Percentiles rank a stretch among this genome's conserved stretches.
Evolutionary conservation across 208 protist species (phyloP).

Genomic region (Leishmania major): DNA sequence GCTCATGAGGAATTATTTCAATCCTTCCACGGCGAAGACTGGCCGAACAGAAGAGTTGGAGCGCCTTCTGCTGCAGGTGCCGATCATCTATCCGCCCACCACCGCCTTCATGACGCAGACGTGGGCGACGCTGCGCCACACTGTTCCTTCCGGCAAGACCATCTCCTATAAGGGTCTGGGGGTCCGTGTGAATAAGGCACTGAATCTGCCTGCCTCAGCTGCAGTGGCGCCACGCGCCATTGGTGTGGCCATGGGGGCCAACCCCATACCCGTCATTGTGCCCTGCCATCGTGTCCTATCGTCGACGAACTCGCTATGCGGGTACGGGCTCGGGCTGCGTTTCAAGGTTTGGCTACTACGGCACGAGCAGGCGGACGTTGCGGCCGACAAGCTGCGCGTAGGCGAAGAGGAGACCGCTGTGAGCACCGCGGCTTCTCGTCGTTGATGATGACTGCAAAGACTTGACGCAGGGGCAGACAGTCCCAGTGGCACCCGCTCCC

Average conservation of each 20-base stretch:
- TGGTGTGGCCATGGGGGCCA: constrained; percentile 60
- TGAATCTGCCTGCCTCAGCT: background rate
- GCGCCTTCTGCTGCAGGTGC: constrained; percentile 37
- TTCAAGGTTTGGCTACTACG: constrained; percentile 75
- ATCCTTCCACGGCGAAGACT: constrained; percentile 12
- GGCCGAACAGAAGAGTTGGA: constrained; percentile 31
- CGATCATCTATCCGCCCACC: constrained; percentile 40
- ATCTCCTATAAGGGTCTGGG: constrained; percentile 63
- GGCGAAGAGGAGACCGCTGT: constrained; percentile 35
- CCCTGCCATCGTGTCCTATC: constrained; percentile 82
- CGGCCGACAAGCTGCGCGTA: constrained; percentile 28
- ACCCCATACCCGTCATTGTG: constrained; percentile 63
- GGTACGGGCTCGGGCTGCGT: constrained; percentile 61
- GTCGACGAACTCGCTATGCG: constrained; percentile 44
- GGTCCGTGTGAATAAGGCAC: constrained; percentile 20
- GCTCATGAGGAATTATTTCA: constrained; percentile 49
- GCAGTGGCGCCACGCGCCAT: constrained; percentile 48
- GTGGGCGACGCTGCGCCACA: constrained; percentile 49
- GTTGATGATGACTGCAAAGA: constrained; percentile 5
- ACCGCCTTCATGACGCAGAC: constrained; percentile 39
- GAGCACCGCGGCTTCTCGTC: constrained; percentile 26
- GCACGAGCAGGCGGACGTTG: constrained; percentile 55
- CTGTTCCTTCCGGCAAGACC: constrained; percentile 42
- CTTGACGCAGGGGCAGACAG: background rate
- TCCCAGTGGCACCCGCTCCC: background rate